Conservation (phyloP, 2,329 filamentous ascomycete species). For the Stachybotrys chartarum region DNA sequence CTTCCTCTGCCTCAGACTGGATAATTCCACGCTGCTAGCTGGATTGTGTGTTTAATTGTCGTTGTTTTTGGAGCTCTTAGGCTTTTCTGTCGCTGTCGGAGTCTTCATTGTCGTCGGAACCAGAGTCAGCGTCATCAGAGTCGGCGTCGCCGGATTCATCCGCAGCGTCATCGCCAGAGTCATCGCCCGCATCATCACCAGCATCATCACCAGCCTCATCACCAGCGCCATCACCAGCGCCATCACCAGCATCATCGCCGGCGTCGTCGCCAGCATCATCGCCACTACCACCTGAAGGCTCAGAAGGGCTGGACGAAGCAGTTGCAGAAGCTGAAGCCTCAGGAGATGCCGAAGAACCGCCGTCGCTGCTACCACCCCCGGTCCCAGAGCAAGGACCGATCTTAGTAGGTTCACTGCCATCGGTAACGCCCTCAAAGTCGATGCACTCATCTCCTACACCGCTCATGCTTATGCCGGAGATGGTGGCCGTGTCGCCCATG, state of each 20-base stretch:
- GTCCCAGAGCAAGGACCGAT: constrained; percentile 12
- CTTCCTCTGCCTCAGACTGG: no score
- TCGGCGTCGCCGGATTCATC: neutral
- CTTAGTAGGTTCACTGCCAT: constrained; percentile 16
- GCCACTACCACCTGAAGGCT: no score
- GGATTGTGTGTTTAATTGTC: no score
- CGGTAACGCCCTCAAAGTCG: constrained; percentile 13
- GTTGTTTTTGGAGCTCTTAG: no score
- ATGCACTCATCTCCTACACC: constrained; percentile 12
- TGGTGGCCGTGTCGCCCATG: constrained; percentile 24
- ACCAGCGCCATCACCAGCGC: neutral
- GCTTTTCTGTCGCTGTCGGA: no score
- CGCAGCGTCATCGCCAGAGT: neutral
- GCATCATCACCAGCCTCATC: neutral
- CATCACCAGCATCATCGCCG: neutral
- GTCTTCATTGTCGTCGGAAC: no score
- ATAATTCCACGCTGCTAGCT: no score
- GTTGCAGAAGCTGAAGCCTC: neutral
- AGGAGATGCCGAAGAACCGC: neutral
- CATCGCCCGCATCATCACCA: neutral
- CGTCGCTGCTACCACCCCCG: constrained; percentile 2
- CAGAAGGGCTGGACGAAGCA: no score
- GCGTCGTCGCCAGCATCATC: neutral
- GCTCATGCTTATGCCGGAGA: constrained; percentile 12
- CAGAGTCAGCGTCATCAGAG: neutral